Base-by-base conservation (phyloP, 1,139 yeast genomes). In the Blastobotrys indianensis region DNA sequence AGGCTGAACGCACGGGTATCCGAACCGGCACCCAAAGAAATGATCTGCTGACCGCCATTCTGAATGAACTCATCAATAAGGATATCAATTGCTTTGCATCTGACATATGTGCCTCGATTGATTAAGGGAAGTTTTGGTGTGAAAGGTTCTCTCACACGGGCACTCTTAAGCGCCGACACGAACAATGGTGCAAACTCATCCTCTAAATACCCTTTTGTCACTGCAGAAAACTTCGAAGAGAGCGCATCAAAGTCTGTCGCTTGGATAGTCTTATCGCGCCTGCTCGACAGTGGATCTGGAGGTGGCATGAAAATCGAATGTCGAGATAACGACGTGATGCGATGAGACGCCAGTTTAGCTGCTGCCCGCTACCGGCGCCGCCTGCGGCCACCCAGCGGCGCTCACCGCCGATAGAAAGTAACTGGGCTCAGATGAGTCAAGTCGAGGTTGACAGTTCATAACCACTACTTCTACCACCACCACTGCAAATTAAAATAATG, bases 1-100 rank as follows among this genome's bases (percentile, higher is more conserved):
- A 79, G 48, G 4, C 69, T 63, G 58, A 86, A 85, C 5, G 77
- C 74, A 49, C 97, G 66, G 1, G 97, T 81, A 63, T 92, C 98
- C n/a, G 94, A 85, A 0, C 98, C 98, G n/a, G 97, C 86, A 0
- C 98, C 98, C 17, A 92, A 65, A 3, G 94, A 87, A 0, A 92
- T 66, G 9, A 92, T 76, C 60, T 88, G 95, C 41, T 54, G 54
- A 1, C 41, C 53, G 1, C 50, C 44, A 45, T 64, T 62, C 30
- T 62, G 51, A 3, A 85, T 51, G 54, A 85, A 86, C 32, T 63
- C 58, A 1, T 71, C 67, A 1, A 86, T 64, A 1, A 84, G 65
- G 12, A 58, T 42, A 56, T 85, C 83, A 29, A 92, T 78, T 16
- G 82, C 72, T 12, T 60, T 61, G 0, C 92, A 82, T 29, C 98